These are phyloP conservation scores for Fraxinus platypoda DNA, from an alignment of 305 asterid species.

Conservation along the genomic window DNA sequence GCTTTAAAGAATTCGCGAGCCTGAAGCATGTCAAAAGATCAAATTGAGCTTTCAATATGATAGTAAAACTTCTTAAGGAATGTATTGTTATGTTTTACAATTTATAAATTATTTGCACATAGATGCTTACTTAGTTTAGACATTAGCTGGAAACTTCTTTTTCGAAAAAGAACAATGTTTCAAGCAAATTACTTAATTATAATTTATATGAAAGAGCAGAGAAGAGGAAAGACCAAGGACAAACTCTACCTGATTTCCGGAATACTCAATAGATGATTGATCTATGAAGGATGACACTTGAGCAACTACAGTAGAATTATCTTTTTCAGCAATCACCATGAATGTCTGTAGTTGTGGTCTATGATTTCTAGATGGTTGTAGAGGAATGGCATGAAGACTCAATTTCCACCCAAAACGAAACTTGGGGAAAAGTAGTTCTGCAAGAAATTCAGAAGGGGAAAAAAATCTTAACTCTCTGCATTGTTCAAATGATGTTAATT, in stretches of 20 bases:
- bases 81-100: neutral
- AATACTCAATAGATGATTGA: conserved; percentile 37
- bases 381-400: conserved; percentile 62
- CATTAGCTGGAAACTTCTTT: conserved; percentile 1
- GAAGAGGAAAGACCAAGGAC: neutral
- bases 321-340: conserved; percentile 79
- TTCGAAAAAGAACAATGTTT: neutral
- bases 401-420: conserved; percentile 89
- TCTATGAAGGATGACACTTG: conserved; percentile 49
- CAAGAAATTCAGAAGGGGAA: conserved; percentile 23
- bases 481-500: neutral
- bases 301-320: conserved; percentile 43
- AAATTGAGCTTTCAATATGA: neutral
- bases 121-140: conserved; percentile 1
- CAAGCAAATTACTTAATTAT: neutral
- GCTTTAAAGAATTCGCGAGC: conserved; percentile 58
- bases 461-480: conserved; percentile 17
- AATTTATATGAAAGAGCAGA: neutral
- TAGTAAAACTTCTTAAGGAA: neutral
- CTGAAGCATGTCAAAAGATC: conserved; percentile 36
- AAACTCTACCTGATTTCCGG: conserved; percentile 62
- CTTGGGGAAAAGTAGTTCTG: conserved; percentile 74
- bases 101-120: conserved; percentile 6
- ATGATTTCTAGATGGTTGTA: conserved; percentile 40
- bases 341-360: conserved; percentile 58